Conservation (phyloP, 768 basidiomycete genomes). For the Suillus occidentalis region DNA sequence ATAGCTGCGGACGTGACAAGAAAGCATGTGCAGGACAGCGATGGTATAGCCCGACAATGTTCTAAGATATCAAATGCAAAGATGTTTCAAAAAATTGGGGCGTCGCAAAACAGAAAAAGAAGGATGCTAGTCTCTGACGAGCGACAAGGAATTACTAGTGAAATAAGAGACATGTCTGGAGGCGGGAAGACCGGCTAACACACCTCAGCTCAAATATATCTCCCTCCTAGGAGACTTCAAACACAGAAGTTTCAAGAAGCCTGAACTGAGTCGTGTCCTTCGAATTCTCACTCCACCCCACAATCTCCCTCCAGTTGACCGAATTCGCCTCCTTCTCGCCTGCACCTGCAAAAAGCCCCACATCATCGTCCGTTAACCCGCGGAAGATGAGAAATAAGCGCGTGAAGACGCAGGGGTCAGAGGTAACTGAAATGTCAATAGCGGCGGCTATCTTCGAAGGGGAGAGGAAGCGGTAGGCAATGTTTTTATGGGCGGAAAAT, state of each 20-base stretch:
- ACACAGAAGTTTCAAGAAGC: slow-evolving; percentile 74
- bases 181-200: slow-evolving; percentile 21
- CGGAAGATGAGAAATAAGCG: slow-evolving; percentile 86
- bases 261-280: slow-evolving; percentile 76
- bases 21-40: slow-evolving; percentile 19
- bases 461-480: slow-evolving; percentile 86
- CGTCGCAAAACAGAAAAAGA: not conserved
- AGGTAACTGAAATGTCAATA: slow-evolving; percentile 84
- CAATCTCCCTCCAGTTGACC: slow-evolving; percentile 77
- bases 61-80: slow-evolving; percentile 28
- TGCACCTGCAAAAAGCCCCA: slow-evolving; percentile 69
- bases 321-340: slow-evolving; percentile 86
- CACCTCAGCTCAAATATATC: not conserved
- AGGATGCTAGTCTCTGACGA: slow-evolving; percentile 1
- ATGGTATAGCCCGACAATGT: slow-evolving; percentile 21
- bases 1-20: slow-evolving; percentile 14
- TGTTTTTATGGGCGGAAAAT: slow-evolving; percentile 79
- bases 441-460: slow-evolving; percentile 79
- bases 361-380: slow-evolving; percentile 78
- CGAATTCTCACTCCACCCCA: slow-evolving; percentile 80
- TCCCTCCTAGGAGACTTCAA: slow-evolving; percentile 58
- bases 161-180: not conserved
- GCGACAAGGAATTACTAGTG: slow-evolving; percentile 2
- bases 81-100: slow-evolving; percentile 7
- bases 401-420: slow-evolving; percentile 78